Percentiles rank a stretch among this genome's conserved stretches.
Conservation (phyloP, 306 rosid genomes). For the Malus asiatica region DNA sequence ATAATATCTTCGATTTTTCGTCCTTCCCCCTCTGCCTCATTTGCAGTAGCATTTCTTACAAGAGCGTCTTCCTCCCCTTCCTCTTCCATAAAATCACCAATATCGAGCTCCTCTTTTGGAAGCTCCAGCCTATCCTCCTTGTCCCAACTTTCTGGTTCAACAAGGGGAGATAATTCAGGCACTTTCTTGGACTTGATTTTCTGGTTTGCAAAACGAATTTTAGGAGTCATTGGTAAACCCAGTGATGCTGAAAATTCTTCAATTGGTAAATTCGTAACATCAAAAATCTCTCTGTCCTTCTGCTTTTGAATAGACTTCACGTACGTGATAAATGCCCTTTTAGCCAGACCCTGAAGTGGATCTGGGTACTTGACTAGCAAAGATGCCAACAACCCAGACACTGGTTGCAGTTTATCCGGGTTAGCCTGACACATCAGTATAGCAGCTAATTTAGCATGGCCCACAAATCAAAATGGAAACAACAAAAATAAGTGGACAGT, state of each 20-base stretch:
- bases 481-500: background rate
- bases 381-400: slow-evolving; percentile 65
- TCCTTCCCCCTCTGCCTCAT: slow-evolving; percentile 26
- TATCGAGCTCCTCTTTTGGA: slow-evolving; percentile 40
- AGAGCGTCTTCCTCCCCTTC: slow-evolving; percentile 37
- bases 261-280: slow-evolving; percentile 61
- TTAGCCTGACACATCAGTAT: slow-evolving; percentile 52
- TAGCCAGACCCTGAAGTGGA: slow-evolving; percentile 49
- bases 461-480: background rate
- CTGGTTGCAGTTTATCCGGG: slow-evolving; percentile 53
- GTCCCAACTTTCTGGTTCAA: slow-evolving; percentile 34
- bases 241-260: slow-evolving; percentile 71
- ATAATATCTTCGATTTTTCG: slow-evolving; percentile 34
- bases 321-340: slow-evolving; percentile 72
- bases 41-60: slow-evolving; percentile 19
- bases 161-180: slow-evolving; percentile 17
- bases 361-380: slow-evolving; percentile 75
- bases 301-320: slow-evolving; percentile 63
- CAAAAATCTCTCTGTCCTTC: slow-evolving; percentile 84
- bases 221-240: slow-evolving; percentile 86
- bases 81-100: slow-evolving; percentile 31
- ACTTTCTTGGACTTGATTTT: slow-evolving; percentile 40
- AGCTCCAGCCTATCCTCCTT: slow-evolving; percentile 27
- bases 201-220: slow-evolving; percentile 55
- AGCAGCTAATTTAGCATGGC: slow-evolving; percentile 17